These are phyloP conservation scores for Hortaea werneckii DNA, from an alignment of 2,329 filamentous ascomycete genomes.

Conservation along the genomic window DNA sequence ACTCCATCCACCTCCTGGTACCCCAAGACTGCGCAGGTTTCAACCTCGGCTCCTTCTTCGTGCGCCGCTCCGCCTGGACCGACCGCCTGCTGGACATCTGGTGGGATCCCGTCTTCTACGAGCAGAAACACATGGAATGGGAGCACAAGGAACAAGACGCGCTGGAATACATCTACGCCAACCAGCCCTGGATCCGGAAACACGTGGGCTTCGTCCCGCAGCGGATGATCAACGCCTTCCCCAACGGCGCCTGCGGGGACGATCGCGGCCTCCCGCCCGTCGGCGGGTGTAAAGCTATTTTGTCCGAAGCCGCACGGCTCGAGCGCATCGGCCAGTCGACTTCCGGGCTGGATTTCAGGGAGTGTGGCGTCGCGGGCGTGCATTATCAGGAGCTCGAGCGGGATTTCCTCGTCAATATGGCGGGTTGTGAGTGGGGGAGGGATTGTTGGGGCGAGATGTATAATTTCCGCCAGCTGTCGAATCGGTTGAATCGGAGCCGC, in stretches of 20 bases:
- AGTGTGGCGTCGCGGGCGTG: slow-evolving; percentile 38
- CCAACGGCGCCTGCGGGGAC: slow-evolving; percentile 75
- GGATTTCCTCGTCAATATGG: slow-evolving; percentile 97
- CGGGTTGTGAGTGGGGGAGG: slow-evolving; percentile 89
- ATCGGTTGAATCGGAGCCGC: slow-evolving; percentile 70
- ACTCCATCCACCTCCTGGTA: slow-evolving; percentile 78
- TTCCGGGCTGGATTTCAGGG: slow-evolving; percentile 3
- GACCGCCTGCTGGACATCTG: slow-evolving; percentile 87
- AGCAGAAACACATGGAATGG: slow-evolving; percentile 98
- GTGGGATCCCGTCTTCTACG: slow-evolving; percentile 97
- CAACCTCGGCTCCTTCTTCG: slow-evolving; percentile 92
- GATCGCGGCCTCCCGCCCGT: slow-evolving; percentile 58
- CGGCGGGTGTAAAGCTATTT: slow-evolving; percentile 8
- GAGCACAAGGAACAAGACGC: slow-evolving; percentile 98
- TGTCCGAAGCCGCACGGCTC: not conserved
- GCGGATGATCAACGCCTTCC: slow-evolving; percentile 89
- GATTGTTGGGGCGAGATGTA: slow-evolving; percentile 99
- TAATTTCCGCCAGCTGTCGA: slow-evolving; percentile 82
- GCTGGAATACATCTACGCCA: slow-evolving; percentile 79
- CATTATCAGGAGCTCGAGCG: slow-evolving; percentile 80
- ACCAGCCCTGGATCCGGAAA: slow-evolving; percentile 85
- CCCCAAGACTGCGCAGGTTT: slow-evolving; percentile 93
- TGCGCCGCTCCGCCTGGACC: slow-evolving; percentile 76
- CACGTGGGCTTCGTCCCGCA: slow-evolving; percentile 84
- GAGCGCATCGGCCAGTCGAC: slow-evolving; percentile 3